Conservation (phyloP, 805 yeast genomes). For the Debaryomyces prosopidis region DNA sequence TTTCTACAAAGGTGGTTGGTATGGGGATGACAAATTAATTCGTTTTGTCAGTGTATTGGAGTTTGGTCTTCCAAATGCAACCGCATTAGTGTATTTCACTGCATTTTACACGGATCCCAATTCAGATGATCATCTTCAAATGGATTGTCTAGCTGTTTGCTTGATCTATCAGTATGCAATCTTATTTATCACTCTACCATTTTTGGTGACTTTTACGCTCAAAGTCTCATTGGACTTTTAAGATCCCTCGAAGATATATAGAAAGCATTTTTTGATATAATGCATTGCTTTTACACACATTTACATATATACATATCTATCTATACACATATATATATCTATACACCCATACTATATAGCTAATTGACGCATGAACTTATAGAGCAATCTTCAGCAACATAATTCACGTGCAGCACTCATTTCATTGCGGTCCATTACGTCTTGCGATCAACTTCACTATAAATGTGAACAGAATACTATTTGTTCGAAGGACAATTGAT, state of each 20-base stretch:
- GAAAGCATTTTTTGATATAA: too few species aligned
- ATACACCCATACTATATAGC: too few species aligned
- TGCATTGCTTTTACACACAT: background rate
- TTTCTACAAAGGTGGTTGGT: constrained; percentile 61
- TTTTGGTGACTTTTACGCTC: constrained; percentile 68
- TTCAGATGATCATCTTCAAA: constrained; percentile 54
- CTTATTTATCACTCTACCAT: constrained; percentile 69
- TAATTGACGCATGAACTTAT: background rate
- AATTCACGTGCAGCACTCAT: background rate
- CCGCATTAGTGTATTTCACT: constrained; percentile 84
- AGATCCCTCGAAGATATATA: too few species aligned
- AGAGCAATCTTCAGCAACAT: background rate
- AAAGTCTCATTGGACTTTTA: constrained; percentile 43
- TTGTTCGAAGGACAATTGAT: background rate
- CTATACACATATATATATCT: too few species aligned
- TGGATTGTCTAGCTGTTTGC: constrained; percentile 82
- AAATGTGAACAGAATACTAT: too few species aligned
- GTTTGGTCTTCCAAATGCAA: constrained; percentile 84
- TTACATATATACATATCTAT: background rate
- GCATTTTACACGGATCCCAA: constrained; percentile 79
- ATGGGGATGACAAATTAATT: constrained; percentile 58
- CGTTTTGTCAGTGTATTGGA: constrained; percentile 73
- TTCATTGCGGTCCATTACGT: background rate
- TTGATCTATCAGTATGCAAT: constrained; percentile 73
- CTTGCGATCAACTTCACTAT: background rate